Evolutionary conservation across 228 moss, liverwort and hornwort species (phyloP).

Genomic region (Sphagnum fallax): DNA sequence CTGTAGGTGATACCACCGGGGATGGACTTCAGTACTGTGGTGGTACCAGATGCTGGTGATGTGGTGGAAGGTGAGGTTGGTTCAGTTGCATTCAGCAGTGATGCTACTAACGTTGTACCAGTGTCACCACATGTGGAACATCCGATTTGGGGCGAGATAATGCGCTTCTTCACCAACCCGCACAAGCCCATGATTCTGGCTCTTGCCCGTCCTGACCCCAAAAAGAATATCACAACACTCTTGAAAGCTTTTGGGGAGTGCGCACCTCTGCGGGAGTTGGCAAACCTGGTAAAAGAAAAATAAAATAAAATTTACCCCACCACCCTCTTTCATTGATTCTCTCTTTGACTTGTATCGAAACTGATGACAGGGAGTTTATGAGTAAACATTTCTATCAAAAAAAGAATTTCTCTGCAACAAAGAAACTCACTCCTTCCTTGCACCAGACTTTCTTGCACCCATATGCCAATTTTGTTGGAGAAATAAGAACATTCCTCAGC

Average conservation of each 20-base stretch:
- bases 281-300: conserved; percentile 44
- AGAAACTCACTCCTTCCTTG: background rate
- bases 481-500: too few species aligned
- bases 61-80: conserved; percentile 40
- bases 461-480: too few species aligned
- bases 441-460: too few species aligned
- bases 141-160: conserved; percentile 32
- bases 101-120: conserved; percentile 34
- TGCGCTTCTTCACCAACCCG: conserved; percentile 64
- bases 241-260: conserved; percentile 68
- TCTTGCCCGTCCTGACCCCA: conserved; percentile 70
- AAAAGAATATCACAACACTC: conserved; percentile 71
- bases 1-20: conserved; percentile 70
- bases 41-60: conserved; percentile 50
- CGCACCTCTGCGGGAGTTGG: conserved; percentile 51
- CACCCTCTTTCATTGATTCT: too few species aligned
- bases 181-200: conserved; percentile 89
- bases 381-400: too few species aligned
- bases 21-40: conserved; percentile 74
- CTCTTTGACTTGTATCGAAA: too few species aligned
- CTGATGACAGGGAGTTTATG: too few species aligned
- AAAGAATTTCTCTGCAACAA: too few species aligned
- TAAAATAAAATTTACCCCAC: too few species aligned
- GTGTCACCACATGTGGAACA: conserved; percentile 51
- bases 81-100: conserved; percentile 23